Conservation (phyloP, 371 early-diverging fungal species). For the Mucor velutinosus region DNA sequence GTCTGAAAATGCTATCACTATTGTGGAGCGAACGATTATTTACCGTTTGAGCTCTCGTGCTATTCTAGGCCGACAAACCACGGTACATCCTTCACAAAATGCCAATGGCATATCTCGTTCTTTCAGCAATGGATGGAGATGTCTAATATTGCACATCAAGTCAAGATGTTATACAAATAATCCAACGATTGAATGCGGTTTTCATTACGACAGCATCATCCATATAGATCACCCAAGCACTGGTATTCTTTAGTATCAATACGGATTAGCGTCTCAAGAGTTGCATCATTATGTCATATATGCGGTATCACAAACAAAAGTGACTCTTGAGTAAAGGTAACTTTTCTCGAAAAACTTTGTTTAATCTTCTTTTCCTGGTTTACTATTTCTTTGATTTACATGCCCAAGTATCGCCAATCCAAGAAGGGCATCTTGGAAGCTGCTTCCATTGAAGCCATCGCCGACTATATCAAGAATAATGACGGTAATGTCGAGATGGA, state of each 20-base stretch:
- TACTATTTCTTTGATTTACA: background rate
- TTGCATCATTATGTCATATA: background rate
- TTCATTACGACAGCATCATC: too few relatives aligned
- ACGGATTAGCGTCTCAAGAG: background rate
- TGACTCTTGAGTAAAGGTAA: background rate
- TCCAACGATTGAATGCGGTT: too few relatives aligned
- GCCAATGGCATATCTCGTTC: too few relatives aligned
- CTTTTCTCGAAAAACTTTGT: background rate
- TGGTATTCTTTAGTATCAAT: background rate
- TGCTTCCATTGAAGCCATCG: slow-evolving; percentile 30
- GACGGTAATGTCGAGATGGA: slow-evolving; percentile 18
- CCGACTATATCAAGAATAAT: slow-evolving; percentile 29
- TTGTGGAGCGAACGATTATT: too few relatives aligned
- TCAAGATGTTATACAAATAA: too few relatives aligned
- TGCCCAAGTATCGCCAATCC: slow-evolving; percentile 10
- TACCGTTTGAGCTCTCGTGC: too few relatives aligned
- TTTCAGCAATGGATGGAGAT: too few relatives aligned
- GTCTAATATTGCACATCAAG: too few relatives aligned
- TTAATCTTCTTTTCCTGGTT: background rate
- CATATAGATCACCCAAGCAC: too few relatives aligned
- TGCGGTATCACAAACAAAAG: background rate
- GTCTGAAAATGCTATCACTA: too few relatives aligned
- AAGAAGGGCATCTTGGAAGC: slow-evolving; percentile 21
- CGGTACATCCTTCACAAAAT: too few relatives aligned
- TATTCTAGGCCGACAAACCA: too few relatives aligned